Conservation (phyloP, 495 filamentous ascomycete species). For the Collariella sp. region DNA sequence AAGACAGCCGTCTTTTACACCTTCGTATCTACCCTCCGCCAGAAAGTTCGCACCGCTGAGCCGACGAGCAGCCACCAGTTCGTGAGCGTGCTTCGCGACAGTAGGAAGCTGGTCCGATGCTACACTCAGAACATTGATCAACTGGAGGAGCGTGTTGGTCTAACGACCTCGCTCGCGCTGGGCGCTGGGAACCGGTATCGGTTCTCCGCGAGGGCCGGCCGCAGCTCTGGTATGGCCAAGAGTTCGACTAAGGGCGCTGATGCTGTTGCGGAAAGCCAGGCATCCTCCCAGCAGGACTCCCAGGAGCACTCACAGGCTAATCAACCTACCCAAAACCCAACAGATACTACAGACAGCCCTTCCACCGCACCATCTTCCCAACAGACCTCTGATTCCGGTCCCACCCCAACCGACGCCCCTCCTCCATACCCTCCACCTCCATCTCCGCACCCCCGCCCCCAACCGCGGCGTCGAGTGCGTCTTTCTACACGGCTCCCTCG, state of each 20-base stretch:
- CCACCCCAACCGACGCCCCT: not conserved
- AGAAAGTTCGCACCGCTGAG: slow-evolving; percentile 49
- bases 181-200: slow-evolving; percentile 50
- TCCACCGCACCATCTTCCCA: not conserved
- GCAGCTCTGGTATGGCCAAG: slow-evolving; percentile 4
- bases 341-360: not conserved
- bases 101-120: slow-evolving; percentile 52
- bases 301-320: not conserved
- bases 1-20: slow-evolving; percentile 60
- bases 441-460: slow-evolving; percentile 12
- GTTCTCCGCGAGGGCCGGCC: slow-evolving; percentile 27
- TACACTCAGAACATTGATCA: slow-evolving; percentile 70
- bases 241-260: slow-evolving; percentile 10
- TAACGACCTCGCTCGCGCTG: slow-evolving; percentile 43
- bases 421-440: not conserved
- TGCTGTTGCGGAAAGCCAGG: slow-evolving; percentile 29
- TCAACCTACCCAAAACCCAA: not conserved
- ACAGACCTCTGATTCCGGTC: not conserved
- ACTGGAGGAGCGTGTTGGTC: slow-evolving; percentile 55
- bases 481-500: slow-evolving; percentile 56
- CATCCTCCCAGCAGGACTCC: not conserved
- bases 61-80: slow-evolving; percentile 52
- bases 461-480: slow-evolving; percentile 53
- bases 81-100: slow-evolving; percentile 52
- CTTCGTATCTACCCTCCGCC: slow-evolving; percentile 53